phyloP scores from a whole-genome alignment of 148 eudicot genomes.

The Chenopodium quinoa region DNA sequence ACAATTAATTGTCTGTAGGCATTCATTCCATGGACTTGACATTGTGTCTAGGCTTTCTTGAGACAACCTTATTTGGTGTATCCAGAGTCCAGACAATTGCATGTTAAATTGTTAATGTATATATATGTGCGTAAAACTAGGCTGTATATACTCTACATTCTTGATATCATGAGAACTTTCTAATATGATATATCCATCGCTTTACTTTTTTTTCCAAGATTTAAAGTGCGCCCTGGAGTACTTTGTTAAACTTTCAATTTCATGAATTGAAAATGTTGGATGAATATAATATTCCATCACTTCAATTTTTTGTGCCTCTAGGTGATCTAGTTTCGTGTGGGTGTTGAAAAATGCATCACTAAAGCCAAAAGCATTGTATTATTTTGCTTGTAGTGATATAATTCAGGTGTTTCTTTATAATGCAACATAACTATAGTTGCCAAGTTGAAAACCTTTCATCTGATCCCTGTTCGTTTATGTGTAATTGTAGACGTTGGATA shows the following conservation, averaged over 20 bases:
- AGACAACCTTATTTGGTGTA: background rate
- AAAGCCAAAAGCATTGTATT: background rate
- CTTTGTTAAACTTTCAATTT: too few species aligned
- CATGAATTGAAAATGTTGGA: background rate
- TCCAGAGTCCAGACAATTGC: background rate
- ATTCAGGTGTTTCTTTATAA: background rate
- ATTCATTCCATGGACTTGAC: background rate
- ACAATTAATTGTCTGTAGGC: background rate
- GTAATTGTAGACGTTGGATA: constrained; percentile 80
- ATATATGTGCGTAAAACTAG: background rate
- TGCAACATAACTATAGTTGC: background rate
- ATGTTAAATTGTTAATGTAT: background rate
- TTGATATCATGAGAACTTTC: background rate
- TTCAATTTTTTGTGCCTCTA: too few species aligned
- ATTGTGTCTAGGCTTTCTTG: background rate
- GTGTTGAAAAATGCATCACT: background rate
- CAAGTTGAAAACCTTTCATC: background rate
- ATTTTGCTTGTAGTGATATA: background rate
- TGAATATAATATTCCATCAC: too few species aligned
- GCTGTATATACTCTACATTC: too few species aligned
- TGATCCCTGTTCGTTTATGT: constrained; percentile 8
- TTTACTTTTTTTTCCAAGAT: background rate
- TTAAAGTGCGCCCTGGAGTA: background rate
- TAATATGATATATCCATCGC: background rate
- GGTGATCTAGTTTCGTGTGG: background rate